Base-by-base conservation (phyloP, 441 rosid species). In the Gossypium schwendimanii region DNA sequence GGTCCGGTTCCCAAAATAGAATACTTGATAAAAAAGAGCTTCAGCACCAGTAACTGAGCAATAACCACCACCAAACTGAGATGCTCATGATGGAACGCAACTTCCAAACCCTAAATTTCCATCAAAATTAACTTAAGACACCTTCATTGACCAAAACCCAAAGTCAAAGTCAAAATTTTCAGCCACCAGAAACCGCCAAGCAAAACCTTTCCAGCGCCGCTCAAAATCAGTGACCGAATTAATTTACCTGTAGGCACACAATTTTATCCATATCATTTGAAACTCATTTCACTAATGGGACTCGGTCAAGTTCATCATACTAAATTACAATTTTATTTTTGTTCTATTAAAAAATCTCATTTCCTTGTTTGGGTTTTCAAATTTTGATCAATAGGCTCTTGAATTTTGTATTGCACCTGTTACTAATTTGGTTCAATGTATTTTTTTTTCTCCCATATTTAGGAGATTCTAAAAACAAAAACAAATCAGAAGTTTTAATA, bases 101-200 rank as follows among this genome's bases (percentile, higher is more conserved):
- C 45, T 73, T 50, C 21, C 8, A 67, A 83, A 81, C 82, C 87
- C 84, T 78, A 79, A 55, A 79, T 28, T 71, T 75, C 45, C 67
- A 63, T 39, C 61, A 71, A 62, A 58, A 58, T 77, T 60, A 60
- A 54, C 67, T 26, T 26, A 74, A 70, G 28, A 47, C 49, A 69
- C 74, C 54, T 74, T 67, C 73, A 53, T 63, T 73, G 26, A 52
- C 21, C 36, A 73, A 72, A 72, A 75, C 73, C 73, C 83, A 69
- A 81, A 78, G 60, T 64, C 17, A 41, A 69, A 64, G 77, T 69
- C 53, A 65, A 77, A 74, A 11, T 33, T 53, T 53, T 78, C 65
- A 70, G 58, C 77, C 78, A 47, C 76, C 15, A 52, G 1, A 14
- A 53, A 8, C 72, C 45, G 53, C 67, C 33, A 61, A 31, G 23